phyloP scores from a whole-genome alignment of 148 eudicot species.

The Rhododendron simsii region DNA sequence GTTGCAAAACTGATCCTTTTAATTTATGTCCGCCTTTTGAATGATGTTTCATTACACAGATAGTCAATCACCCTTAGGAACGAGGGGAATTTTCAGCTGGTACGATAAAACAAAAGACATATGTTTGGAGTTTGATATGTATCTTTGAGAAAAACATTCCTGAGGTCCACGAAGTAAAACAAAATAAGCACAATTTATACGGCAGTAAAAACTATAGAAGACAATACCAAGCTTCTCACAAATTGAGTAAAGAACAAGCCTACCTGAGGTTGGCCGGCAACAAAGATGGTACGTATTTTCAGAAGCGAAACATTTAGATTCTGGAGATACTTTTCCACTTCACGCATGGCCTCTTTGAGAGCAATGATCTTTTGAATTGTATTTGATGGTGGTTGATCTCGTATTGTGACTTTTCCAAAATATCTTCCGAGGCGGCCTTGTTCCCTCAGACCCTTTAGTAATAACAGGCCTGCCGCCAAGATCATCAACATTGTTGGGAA shows the following conservation, averaged over 20 bases:
- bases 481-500: constrained; percentile 59
- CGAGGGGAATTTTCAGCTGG: neutral
- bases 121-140: neutral
- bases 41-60: neutral
- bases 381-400: constrained; percentile 94
- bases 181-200: neutral
- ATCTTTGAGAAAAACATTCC: neutral
- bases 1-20: neutral
- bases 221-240: neutral
- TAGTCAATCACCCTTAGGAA: neutral
- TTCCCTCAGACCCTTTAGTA: constrained; percentile 68
- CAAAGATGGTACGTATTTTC: constrained; percentile 67
- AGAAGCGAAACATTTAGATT: constrained; percentile 65
- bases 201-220: neutral
- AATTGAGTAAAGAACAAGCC: constrained; percentile 8
- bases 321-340: constrained; percentile 77
- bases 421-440: constrained; percentile 93
- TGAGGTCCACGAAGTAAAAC: neutral
- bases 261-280: constrained; percentile 94
- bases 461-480: constrained; percentile 59
- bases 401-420: constrained; percentile 73
- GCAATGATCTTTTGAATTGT: constrained; percentile 90
- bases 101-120: neutral
- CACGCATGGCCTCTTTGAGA: constrained; percentile 82
- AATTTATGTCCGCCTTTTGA: neutral